Base-by-base conservation (phyloP, 2,329 filamentous ascomycete species). In the Colletotrichum tamarilloi region DNA sequence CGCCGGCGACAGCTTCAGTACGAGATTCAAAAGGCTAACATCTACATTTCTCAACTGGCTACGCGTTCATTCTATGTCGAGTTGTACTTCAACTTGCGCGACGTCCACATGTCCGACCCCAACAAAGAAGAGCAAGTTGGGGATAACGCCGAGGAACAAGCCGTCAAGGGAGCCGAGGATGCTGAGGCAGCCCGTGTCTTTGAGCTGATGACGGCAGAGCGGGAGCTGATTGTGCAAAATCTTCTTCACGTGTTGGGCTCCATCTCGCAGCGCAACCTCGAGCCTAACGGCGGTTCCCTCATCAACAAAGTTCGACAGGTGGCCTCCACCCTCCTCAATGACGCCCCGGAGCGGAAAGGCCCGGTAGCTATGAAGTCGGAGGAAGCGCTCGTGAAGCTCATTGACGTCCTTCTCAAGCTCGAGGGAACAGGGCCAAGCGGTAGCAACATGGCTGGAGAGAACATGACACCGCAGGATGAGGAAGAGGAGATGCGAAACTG, bases 1-100 rank as follows among this genome's bases (percentile, higher is more conserved):
- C 84, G 86, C 3, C 87, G 89, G 2, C 86, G 90, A 1, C 85
- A 87, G 68, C 81, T 95, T 5, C 94, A 97, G 79, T 95, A 92
- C 76, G 95, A 97, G 82, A 97, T 98, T 35, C 95, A 97, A 80
- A 97, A 97, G 80, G 94, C 94, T 7, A 97, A 97, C 80, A 94
- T 98, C 52, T 95, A 96, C 79, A 91, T 92, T 2, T 96, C 93
- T 6, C 93, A 95, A 78, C 86, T 98, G 11, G 92, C 92, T 2
- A 97, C 94, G 0, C 89, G 95, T 28, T 96, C 94, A 0, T 95
- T 95, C 80, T 91, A 96, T 69, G 94, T 97, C 0, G 94, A 97
- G 80, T 92, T 95, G 75, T 97, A 96, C 83, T 94, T 94, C 81
- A 92, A 91, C 77, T 86, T 97, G 1, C 90, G 92, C 49, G 93